phyloP scores from a whole-genome alignment of 805 yeast species.

The Candida pseudofarinosa region DNA sequence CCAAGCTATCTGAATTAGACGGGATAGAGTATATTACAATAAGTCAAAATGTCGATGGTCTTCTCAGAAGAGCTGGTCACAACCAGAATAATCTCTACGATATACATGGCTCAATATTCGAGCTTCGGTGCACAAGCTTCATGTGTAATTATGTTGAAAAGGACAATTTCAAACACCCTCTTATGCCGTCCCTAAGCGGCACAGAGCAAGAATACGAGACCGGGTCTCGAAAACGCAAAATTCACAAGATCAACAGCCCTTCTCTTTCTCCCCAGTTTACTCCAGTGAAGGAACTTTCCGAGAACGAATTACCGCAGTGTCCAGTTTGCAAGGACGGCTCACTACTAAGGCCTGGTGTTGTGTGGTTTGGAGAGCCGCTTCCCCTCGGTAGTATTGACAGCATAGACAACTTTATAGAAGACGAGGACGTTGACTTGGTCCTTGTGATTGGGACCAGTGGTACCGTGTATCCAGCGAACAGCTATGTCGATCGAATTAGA shows the following conservation, averaged over 20 bases:
- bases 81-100: slow-evolving; percentile 51
- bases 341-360: slow-evolving; percentile 80
- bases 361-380: slow-evolving; percentile 91
- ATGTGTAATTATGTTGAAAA: slow-evolving; percentile 58
- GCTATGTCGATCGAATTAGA: slow-evolving; percentile 75
- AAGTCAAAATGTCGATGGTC: slow-evolving; percentile 82
- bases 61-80: slow-evolving; percentile 65
- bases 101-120: slow-evolving; percentile 76
- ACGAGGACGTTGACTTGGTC: slow-evolving; percentile 60
- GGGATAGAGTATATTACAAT: slow-evolving; percentile 52
- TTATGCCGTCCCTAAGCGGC: slow-evolving; percentile 49
- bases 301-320: slow-evolving; percentile 63
- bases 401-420: slow-evolving; percentile 67
- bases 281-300: slow-evolving; percentile 47
- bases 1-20: slow-evolving; percentile 49
- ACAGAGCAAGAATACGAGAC: slow-evolving; percentile 33
- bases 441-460: slow-evolving; percentile 85
- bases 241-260: slow-evolving; percentile 5
- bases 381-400: slow-evolving; percentile 58
- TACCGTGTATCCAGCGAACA: slow-evolving; percentile 87
- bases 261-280: slow-evolving; percentile 40
- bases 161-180: slow-evolving; percentile 53
- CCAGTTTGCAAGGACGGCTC: slow-evolving; percentile 63
- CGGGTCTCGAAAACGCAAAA: slow-evolving; percentile 12
- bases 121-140: slow-evolving; percentile 70